These are phyloP conservation scores for Tylopilus cervinicoccineus DNA, from an alignment of 768 basidiomycete species.

Conservation along the genomic window DNA sequence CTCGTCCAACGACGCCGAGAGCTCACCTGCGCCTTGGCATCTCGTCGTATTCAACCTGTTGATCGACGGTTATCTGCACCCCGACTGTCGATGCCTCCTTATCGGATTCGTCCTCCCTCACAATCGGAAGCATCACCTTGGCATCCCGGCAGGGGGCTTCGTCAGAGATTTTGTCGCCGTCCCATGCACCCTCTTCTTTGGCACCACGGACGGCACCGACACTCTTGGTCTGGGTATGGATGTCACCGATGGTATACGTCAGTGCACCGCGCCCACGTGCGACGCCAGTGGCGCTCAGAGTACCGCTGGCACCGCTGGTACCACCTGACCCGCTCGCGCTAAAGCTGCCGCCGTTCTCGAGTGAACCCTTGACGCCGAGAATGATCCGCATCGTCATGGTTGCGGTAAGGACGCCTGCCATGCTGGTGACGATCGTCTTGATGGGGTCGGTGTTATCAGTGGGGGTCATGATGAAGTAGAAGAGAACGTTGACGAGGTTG, in stretches of 20 bases:
- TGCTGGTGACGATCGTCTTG: conserved; percentile 79
- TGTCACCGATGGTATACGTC: conserved; percentile 45
- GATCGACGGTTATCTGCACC: conserved; percentile 58
- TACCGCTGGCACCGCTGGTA: conserved; percentile 48
- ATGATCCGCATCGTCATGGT: conserved; percentile 88
- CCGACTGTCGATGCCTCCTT: conserved; percentile 31
- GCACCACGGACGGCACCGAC: conserved; percentile 38
- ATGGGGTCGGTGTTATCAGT: conserved; percentile 60
- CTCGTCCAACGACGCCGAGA: background rate
- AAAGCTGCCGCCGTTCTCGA: conserved; percentile 68
- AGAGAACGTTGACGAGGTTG: conserved; percentile 79
- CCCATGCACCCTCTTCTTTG: conserved; percentile 40
- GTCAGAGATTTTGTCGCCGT: conserved; percentile 40
- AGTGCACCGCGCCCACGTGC: conserved; percentile 25
- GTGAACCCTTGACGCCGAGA: conserved; percentile 74
- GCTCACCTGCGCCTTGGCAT: conserved; percentile 14
- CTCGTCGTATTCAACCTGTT: conserved; percentile 51
- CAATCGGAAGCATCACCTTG: conserved; percentile 36
- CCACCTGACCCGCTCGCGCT: conserved; percentile 45
- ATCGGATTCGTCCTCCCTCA: conserved; percentile 25
- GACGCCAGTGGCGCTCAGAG: conserved; percentile 23
- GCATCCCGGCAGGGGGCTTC: conserved; percentile 32
- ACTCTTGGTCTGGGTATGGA: conserved; percentile 48
- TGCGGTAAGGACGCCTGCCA: conserved; percentile 83
- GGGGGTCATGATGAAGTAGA: conserved; percentile 82